Evolutionary conservation across 2,329 filamentous ascomycete genomes (phyloP), one percentile per base, ranked within the genome.

Genomic region (Penicillium sp.): DNA sequence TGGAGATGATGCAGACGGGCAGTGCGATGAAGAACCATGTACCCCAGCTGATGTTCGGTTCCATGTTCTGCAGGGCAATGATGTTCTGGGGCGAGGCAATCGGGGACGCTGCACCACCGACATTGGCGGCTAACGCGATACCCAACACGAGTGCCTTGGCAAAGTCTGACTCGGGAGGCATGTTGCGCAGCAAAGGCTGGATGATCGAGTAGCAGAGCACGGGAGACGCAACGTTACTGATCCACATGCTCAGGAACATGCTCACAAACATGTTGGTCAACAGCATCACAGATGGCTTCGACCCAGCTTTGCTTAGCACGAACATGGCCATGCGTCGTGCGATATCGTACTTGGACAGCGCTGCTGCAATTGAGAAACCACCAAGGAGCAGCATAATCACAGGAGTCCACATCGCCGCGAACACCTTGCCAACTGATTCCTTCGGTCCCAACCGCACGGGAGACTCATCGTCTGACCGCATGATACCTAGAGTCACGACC

Each of bases 251-350:
- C 9, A 95, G 89, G 73, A 99, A 95, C 70, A 94, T 95, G 54
- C 93, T 92, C 41, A 99, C 94, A 67, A 97, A 92, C 94, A 99
- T 99, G 77, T 93, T 97, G 53, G 93, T 94, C n/a, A 99, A 77
- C 5, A 99, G 82, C 4, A 99, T 94, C 2, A 90, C 93, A 54
- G 87, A 83, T 10, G 94, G 94, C 67, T 87, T 89, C 4, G 94
- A 97, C 7, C 94, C 94, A 9, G 94, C 94, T 78, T 96, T 97
- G 79, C 92, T 96, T 34, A 99, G 82, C 29, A 99, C 90, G 68
- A 97, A 91, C 1, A 93, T 97, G 2, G 94, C 94, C 78, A 99
- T 92, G 70, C 94, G 89, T 77, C 97, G 97, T 60, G 96, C 94
- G 68, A 99, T 97, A 65, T 92, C 94, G 75, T 96, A 96, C 74